Conservation (phyloP, 805 yeast species). For the Zygotorulaspora florentina region DNA sequence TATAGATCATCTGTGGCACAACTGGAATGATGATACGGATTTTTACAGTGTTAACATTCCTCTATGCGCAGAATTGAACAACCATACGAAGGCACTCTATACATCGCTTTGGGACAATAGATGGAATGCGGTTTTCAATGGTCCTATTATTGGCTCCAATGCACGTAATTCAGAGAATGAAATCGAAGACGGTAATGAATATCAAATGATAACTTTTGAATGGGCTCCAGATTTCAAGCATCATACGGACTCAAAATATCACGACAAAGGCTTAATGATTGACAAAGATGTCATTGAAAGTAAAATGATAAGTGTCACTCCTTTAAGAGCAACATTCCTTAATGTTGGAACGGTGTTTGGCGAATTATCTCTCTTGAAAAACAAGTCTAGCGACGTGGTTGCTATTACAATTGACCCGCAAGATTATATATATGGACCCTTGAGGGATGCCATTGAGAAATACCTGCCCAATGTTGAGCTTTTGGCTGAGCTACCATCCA, state of each 20-base stretch:
- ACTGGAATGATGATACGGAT: constrained; percentile 61
- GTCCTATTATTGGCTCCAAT: constrained; percentile 14
- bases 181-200: constrained; percentile 46
- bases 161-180: constrained; percentile 32
- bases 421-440: constrained; percentile 43
- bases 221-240: constrained; percentile 83
- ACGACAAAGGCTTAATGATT: constrained; percentile 39
- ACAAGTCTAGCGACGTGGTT: not conserved
- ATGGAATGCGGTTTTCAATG: constrained; percentile 67
- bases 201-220: constrained; percentile 48
- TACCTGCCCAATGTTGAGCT: constrained; percentile 36
- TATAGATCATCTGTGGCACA: constrained; percentile 50
- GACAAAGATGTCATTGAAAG: constrained; percentile 70
- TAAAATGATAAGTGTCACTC: constrained; percentile 65
- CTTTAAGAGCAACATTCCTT: constrained; percentile 66
- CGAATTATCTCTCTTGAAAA: constrained; percentile 13
- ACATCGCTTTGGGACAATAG: constrained; percentile 78
- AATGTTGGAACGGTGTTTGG: constrained; percentile 27
- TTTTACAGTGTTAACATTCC: constrained; percentile 85
- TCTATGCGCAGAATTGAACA: constrained; percentile 47
- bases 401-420: constrained; percentile 34
- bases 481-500: constrained; percentile 23
- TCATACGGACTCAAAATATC: constrained; percentile 26
- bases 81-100: constrained; percentile 57
- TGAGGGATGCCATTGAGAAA: constrained; percentile 30